phyloP scores from a whole-genome alignment of 768 basidiomycete genomes.

The Baorangia bicolor region DNA sequence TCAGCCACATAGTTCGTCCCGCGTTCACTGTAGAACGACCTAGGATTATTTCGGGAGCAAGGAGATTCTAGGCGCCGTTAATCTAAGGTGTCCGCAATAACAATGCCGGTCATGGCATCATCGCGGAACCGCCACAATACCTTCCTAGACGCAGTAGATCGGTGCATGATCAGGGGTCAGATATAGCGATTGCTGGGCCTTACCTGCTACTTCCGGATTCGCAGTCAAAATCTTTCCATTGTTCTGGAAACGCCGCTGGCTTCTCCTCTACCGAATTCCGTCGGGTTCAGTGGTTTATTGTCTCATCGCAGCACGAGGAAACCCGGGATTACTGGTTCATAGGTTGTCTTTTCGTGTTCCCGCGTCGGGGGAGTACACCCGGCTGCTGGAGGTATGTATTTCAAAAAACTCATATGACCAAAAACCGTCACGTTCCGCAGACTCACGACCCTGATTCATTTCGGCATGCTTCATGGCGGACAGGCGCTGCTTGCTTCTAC shows the following conservation, averaged over 20 bases:
- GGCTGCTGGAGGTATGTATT: background rate
- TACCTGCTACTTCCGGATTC: conserved; percentile 29
- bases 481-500: conserved; percentile 3
- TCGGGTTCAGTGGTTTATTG: background rate
- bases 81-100: conserved; percentile 23
- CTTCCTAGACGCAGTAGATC: conserved; percentile 28
- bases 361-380: background rate
- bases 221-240: conserved; percentile 22
- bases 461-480: conserved; percentile 24
- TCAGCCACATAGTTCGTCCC: conserved; percentile 1
- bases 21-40: conserved; percentile 4
- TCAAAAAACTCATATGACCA: background rate
- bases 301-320: conserved; percentile 3
- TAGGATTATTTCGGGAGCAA: conserved; percentile 9
- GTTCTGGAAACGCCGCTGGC: conserved; percentile 24
- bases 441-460: conserved; percentile 31
- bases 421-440: conserved; percentile 2
- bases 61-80: conserved; percentile 15
- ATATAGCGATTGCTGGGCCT: conserved; percentile 25
- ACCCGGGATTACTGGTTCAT: background rate
- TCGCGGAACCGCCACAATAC: conserved; percentile 29
- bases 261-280: conserved; percentile 13
- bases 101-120: conserved; percentile 22
- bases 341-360: background rate
- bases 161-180: conserved; percentile 22